Percentiles rank a stretch among this genome's conserved stretches.
These are phyloP conservation scores for Colletotrichum sp. DNA, from an alignment of 2,329 filamentous ascomycete genomes.

Conservation along the genomic window DNA sequence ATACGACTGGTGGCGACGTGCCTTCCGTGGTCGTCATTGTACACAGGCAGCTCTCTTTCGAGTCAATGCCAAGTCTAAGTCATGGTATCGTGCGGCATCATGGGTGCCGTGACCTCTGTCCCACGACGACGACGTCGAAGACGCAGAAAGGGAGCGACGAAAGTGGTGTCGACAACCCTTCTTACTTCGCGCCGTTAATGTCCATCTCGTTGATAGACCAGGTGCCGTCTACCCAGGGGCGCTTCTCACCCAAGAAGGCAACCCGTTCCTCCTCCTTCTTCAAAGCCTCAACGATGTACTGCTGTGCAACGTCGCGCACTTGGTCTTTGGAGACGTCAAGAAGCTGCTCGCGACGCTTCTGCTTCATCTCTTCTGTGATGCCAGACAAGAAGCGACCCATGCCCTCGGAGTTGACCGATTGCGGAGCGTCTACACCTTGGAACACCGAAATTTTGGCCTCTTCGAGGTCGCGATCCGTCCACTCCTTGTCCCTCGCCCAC, in stretches of 20 bases:
- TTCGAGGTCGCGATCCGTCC: slow-evolving; percentile 86
- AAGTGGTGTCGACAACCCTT: background rate
- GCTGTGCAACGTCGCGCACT: slow-evolving; percentile 80
- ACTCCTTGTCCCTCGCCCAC: slow-evolving; percentile 82
- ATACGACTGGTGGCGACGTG: background rate
- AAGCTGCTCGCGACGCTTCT: slow-evolving; percentile 80
- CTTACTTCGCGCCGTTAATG: slow-evolving; percentile 49
- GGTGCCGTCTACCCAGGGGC: slow-evolving; percentile 73
- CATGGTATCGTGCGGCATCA: background rate
- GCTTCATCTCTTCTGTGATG: slow-evolving; percentile 87
- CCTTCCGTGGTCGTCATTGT: background rate
- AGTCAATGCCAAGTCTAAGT: background rate
- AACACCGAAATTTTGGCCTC: slow-evolving; percentile 97
- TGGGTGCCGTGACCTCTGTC: background rate
- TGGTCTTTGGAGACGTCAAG: slow-evolving; percentile 85
- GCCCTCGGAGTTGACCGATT: slow-evolving; percentile 86
- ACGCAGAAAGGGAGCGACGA: background rate
- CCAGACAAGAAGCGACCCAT: slow-evolving; percentile 86
- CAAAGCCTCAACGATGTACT: slow-evolving; percentile 76
- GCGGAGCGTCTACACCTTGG: slow-evolving; percentile 87
- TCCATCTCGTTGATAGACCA: slow-evolving; percentile 85
- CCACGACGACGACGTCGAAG: background rate
- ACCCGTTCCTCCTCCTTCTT: slow-evolving; percentile 65
- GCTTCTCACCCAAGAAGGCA: slow-evolving; percentile 83
- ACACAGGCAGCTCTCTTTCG: background rate